These are phyloP conservation scores for Drosera capensis DNA, from an alignment of 148 eudicot species.

Conservation along the genomic window DNA sequence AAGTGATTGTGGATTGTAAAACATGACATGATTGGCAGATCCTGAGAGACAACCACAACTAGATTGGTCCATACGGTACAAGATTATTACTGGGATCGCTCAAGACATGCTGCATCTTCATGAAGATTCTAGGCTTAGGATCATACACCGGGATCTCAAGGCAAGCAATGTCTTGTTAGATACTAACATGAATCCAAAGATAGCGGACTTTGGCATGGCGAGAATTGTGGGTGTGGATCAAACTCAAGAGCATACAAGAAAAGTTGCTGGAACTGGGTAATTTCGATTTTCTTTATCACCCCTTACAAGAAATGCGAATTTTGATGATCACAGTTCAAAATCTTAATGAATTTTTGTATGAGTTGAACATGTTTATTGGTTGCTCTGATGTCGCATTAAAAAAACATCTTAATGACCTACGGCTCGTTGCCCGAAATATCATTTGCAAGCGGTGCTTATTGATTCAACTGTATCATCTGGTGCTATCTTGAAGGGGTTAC, in stretches of 20 bases:
- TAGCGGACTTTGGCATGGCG: slow-evolving; percentile 49
- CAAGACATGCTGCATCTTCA: slow-evolving; percentile 52
- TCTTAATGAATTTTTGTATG: too few species aligned
- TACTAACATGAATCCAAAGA: slow-evolving; percentile 29
- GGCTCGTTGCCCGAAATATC: too few species aligned
- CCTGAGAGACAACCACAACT: slow-evolving; percentile 10
- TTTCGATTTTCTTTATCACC: too few species aligned
- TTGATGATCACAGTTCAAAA: too few species aligned
- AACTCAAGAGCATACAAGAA: slow-evolving; percentile 34
- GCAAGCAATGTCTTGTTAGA: slow-evolving; percentile 37
- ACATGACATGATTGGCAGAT: slow-evolving; percentile 7
- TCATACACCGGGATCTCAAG: slow-evolving; percentile 45
- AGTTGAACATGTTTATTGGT: too few species aligned
- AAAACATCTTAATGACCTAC: too few species aligned
- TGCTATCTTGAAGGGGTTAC: slow-evolving; percentile 15
- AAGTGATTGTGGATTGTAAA: too few species aligned
- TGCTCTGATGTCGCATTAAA: background rate
- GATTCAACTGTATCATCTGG: too few species aligned
- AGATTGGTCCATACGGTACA: slow-evolving; percentile 31
- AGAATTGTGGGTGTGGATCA: slow-evolving; percentile 38
- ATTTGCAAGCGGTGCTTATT: too few species aligned
- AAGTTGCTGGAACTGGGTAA: slow-evolving; percentile 64
- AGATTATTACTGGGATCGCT: slow-evolving; percentile 41
- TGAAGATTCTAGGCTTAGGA: slow-evolving; percentile 31
- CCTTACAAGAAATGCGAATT: too few species aligned